Percentiles rank a stretch among this genome's conserved stretches.
These are phyloP conservation scores for Oryza meridionalis DNA, from an alignment of 176 grass and related monocot species.

Conservation along the genomic window DNA sequence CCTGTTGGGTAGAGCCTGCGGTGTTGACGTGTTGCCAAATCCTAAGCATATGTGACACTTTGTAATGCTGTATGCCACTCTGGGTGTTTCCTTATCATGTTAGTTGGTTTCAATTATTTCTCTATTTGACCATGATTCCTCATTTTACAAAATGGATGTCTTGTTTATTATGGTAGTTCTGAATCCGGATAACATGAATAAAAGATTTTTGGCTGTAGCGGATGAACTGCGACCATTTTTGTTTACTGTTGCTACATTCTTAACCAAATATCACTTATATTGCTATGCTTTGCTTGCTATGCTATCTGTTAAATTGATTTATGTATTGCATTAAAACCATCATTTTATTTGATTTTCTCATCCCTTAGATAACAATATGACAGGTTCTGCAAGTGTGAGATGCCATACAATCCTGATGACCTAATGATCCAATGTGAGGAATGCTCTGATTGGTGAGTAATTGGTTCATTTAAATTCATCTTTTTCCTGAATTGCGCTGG, in stretches of 20 bases:
- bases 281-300: conserved; percentile 2
- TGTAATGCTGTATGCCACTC: not conserved
- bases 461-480: conserved; percentile 19
- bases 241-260: not conserved
- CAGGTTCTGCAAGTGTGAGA: conserved; percentile 99
- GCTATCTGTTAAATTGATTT: not conserved
- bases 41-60: too few relatives aligned
- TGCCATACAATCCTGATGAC: conserved; percentile 99
- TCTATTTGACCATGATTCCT: not conserved
- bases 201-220: not conserved
- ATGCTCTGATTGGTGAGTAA: conserved; percentile 90
- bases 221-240: not conserved
- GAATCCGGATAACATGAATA: not conserved
- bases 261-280: conserved; percentile 15
- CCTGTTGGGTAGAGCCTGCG: too few relatives aligned
- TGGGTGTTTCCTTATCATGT: not conserved
- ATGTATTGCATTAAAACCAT: conserved; percentile 14
- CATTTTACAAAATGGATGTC: not conserved
- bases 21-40: too few relatives aligned
- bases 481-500: not conserved
- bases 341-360: conserved; percentile 38
- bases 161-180: not conserved
- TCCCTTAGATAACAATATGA: conserved; percentile 25
- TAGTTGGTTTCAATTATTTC: not conserved
- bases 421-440: conserved; percentile 98